Conservation (phyloP, 306 rosid genomes). For the Medicago truncatula region DNA sequence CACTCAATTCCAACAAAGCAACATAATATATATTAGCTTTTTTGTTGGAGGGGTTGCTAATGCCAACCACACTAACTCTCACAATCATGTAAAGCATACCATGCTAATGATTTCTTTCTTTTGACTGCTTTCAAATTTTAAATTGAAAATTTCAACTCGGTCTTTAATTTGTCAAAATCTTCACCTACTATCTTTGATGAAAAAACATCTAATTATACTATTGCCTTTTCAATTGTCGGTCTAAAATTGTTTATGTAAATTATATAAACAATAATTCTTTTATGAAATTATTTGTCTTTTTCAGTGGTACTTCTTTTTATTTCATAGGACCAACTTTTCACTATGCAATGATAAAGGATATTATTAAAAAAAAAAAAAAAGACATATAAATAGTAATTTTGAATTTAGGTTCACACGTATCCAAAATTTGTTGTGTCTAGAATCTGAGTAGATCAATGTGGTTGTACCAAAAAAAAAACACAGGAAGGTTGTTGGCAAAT, state of each 20-base stretch:
- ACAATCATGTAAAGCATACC: neutral
- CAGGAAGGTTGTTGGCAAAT: no score
- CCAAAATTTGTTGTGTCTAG: neutral
- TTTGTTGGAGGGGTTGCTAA: neutral
- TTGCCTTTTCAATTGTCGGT: neutral
- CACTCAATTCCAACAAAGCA: neutral
- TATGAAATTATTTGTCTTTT: neutral
- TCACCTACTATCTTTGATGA: constrained; percentile 1
- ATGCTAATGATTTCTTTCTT: neutral
- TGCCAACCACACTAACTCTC: neutral
- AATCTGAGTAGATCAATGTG: no score
- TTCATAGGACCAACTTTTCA: no score
- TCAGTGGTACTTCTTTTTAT: no score
- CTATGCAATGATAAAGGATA: no score
- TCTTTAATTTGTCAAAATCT: neutral
- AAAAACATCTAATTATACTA: neutral
- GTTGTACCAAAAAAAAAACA: no score
- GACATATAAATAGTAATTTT: neutral
- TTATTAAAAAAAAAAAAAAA: no score
- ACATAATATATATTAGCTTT: neutral
- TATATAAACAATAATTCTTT: neutral
- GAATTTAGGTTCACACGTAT: neutral
- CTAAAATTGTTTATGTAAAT: neutral
- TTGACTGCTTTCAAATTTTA: neutral
- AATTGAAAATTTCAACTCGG: neutral